Evolutionary conservation across 2,329 filamentous ascomycete species (phyloP), one percentile per base, ranked within the genome.

Genomic region (Metarhizium humberi): DNA sequence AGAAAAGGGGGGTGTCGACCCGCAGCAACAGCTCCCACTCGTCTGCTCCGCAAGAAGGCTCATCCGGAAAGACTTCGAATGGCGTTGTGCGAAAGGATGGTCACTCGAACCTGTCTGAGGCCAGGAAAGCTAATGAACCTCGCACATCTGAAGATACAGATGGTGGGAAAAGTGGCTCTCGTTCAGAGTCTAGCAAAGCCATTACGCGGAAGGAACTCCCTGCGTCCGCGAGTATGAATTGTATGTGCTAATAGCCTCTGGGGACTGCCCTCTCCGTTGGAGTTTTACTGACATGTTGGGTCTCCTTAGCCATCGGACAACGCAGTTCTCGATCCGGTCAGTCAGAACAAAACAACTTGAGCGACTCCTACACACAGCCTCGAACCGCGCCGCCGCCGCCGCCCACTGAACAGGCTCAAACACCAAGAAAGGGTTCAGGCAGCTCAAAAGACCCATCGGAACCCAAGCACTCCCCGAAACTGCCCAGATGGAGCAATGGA

Each of bases 401-500:
- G 6, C 16, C 54, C 4, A 66, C 55, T 29, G 57, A 50, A 11
- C 63, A 66, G 51, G 59, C 64, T 38, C 71, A 75, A 43, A 62
- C 69, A 36, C 59, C 67, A 36, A 68, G 65, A 54, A 80, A 80
- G 59, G 80, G 81, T 50, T 74, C 80, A 20, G 66, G 72, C 25
- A 74, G 68, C 58, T 73, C 77, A 52, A 69, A 74, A 63, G 66
- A 67, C 25, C 60, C 61, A 43, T 62, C 58, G 64, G 78, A 69
- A 57, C 74, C 69, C 60, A 80, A 82, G 61, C 70, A 71, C 43
- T 88, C 86, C 10, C 85, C 87, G 10, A 85, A 84, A 63, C 74
- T 90, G 59, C 82, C 87, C 60, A 79, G 86, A 64, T 89, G 82
- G 82, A 95, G 87, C 69, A 80, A 82, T 47, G 90, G 89, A 53